phyloP scores from a whole-genome alignment of 129 eudicot genomes.

The Silybum marianum region DNA sequence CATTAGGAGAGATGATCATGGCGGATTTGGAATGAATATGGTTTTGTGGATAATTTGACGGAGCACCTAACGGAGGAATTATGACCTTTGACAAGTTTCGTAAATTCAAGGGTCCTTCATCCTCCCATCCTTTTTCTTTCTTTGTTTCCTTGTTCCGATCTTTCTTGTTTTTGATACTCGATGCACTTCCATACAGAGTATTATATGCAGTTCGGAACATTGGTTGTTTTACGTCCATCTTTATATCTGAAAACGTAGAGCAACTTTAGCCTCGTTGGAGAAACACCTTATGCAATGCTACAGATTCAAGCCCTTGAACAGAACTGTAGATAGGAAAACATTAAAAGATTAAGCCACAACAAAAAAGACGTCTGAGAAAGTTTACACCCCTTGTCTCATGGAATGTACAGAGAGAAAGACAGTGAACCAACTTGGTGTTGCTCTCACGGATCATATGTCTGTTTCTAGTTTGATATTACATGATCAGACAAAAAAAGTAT shows the following conservation, averaged over 20 bases:
- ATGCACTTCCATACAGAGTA: slow-evolving; percentile 13
- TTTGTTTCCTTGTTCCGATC: slow-evolving; percentile 11
- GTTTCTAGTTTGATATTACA: background rate
- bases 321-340: background rate
- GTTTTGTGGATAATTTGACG: slow-evolving; percentile 35
- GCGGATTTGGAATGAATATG: slow-evolving; percentile 31
- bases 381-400: background rate
- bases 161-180: slow-evolving; percentile 15
- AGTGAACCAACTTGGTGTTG: background rate
- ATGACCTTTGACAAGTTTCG: slow-evolving; percentile 72
- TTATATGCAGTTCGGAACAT: slow-evolving; percentile 11
- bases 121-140: slow-evolving; percentile 21
- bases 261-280: background rate
- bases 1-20: slow-evolving; percentile 61
- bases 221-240: slow-evolving; percentile 34
- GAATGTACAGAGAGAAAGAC: slow-evolving; percentile 5
- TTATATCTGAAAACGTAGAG: slow-evolving; percentile 2
- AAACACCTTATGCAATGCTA: slow-evolving; percentile 11
- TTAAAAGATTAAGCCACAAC: background rate
- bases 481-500: background rate
- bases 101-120: slow-evolving; percentile 35
- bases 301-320: slow-evolving; percentile 11
- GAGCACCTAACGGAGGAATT: slow-evolving; percentile 80
- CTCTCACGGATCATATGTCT: slow-evolving; percentile 3
- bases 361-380: background rate